These are phyloP conservation scores for Exsudoporus frostii DNA, from an alignment of 768 basidiomycete genomes.

Conservation along the genomic window DNA sequence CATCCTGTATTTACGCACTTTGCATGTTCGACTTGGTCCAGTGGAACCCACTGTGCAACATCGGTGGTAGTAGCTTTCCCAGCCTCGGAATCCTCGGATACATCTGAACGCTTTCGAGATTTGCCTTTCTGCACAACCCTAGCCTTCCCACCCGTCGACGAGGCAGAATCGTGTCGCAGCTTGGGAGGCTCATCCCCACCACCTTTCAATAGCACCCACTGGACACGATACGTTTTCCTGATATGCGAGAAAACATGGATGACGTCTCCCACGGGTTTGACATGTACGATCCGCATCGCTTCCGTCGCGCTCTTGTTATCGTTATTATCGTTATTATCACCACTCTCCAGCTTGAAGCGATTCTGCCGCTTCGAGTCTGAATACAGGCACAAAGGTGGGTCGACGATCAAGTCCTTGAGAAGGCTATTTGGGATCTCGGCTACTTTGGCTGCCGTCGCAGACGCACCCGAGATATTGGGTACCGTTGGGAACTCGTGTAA, in stretches of 20 bases:
- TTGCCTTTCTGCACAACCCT: slow-evolving; percentile 9
- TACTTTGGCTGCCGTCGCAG: slow-evolving; percentile 35
- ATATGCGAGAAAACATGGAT: slow-evolving; percentile 89
- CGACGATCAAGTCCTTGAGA: slow-evolving; percentile 39
- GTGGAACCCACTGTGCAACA: slow-evolving; percentile 47
- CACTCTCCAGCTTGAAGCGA: background rate
- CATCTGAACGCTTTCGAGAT: slow-evolving; percentile 8
- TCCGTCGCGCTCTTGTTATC: background rate
- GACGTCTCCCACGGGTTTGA: slow-evolving; percentile 59
- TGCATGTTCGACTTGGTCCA: slow-evolving; percentile 51
- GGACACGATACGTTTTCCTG: slow-evolving; percentile 75
- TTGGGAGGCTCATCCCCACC: slow-evolving; percentile 45
- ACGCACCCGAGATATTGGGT: slow-evolving; percentile 45
- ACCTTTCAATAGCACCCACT: slow-evolving; percentile 68
- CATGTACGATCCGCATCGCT: slow-evolving; percentile 37
- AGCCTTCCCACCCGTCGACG: slow-evolving; percentile 9
- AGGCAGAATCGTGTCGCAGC: slow-evolving; percentile 3
- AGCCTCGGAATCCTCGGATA: slow-evolving; percentile 11
- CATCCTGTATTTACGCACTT: slow-evolving; percentile 48
- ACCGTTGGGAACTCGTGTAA: slow-evolving; percentile 83
- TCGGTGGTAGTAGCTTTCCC: slow-evolving; percentile 5
- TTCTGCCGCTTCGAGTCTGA: slow-evolving; percentile 2
- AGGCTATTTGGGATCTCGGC: slow-evolving; percentile 34
- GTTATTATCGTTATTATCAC: background rate
- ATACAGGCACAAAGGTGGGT: slow-evolving; percentile 22